These are phyloP conservation scores for Gryganskiella cystojenkinii DNA, from an alignment of 192 early-diverging fungal genomes.

Conservation along the genomic window DNA sequence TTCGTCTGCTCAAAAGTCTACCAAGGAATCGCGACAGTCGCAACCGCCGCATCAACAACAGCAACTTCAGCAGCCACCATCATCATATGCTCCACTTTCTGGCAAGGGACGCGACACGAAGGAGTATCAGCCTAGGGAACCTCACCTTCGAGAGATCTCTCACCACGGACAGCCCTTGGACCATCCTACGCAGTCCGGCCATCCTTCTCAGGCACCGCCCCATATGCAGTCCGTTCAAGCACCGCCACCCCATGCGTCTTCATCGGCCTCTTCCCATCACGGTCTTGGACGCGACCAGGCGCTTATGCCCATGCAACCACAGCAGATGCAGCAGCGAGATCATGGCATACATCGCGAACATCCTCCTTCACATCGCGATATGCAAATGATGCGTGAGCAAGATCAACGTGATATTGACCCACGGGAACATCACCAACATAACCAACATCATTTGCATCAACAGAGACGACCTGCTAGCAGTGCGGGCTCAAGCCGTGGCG, in stretches of 20 bases:
- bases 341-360: slow-evolving; percentile 35
- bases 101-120: slow-evolving; percentile 44
- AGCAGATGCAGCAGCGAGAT: slow-evolving; percentile 35
- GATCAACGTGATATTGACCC: slow-evolving; percentile 38
- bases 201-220: slow-evolving; percentile 11
- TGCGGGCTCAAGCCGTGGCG: slow-evolving; percentile 22
- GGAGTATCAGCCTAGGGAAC: slow-evolving; percentile 41
- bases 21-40: slow-evolving; percentile 24
- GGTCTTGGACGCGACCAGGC: slow-evolving; percentile 22
- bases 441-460: slow-evolving; percentile 29
- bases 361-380: slow-evolving; percentile 36
- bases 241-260: slow-evolving; percentile 1
- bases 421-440: slow-evolving; percentile 39
- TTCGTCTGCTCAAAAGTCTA: slow-evolving; percentile 12
- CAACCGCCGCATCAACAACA: slow-evolving; percentile 4
- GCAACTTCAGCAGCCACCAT: no score
- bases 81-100: slow-evolving; percentile 1
- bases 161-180: slow-evolving; percentile 14
- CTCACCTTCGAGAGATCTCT: slow-evolving; percentile 28
- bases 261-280: slow-evolving; percentile 13
- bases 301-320: slow-evolving; percentile 7
- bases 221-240: slow-evolving; percentile 1
- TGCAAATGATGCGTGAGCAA: slow-evolving; percentile 41
- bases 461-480: slow-evolving; percentile 23
- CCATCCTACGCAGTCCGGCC: neutral